Conservation (phyloP, 2,329 filamentous ascomycete genomes). For the Beauveria asiatica region DNA sequence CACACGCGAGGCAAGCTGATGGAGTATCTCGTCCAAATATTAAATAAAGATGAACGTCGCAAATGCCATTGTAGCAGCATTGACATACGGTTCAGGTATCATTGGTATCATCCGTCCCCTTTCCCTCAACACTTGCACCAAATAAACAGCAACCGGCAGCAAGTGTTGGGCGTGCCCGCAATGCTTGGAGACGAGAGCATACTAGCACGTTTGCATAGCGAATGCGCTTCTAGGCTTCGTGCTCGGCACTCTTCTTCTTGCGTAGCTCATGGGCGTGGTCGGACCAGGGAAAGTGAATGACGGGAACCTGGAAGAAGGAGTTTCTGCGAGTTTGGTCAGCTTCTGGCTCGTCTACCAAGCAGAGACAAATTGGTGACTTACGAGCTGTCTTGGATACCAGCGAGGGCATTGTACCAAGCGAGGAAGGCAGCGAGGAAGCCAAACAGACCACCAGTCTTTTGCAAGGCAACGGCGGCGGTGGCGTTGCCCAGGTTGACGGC, state of each 20-base stretch:
- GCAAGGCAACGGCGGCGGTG: conserved; percentile 38
- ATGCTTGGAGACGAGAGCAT: not conserved
- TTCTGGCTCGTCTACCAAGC: not conserved
- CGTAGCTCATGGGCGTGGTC: conserved; percentile 60
- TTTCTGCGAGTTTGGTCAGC: conserved; percentile 48
- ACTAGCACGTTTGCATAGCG: not conserved
- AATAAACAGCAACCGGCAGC: not conserved
- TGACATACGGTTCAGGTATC: conserved; percentile 26
- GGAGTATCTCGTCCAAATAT: not conserved
- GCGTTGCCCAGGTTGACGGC: conserved; percentile 43
- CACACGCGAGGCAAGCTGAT: not conserved
- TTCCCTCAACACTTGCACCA: not conserved
- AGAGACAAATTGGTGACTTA: conserved; percentile 26
- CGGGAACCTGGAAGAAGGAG: conserved; percentile 84
- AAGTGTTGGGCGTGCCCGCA: not conserved
- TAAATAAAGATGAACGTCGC: not conserved
- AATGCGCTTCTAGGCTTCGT: not conserved
- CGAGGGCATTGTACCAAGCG: conserved; percentile 81
- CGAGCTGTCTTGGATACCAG: conserved; percentile 68
- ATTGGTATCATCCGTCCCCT: conserved; percentile 23
- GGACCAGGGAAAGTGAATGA: conserved; percentile 93
- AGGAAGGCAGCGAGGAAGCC: conserved; percentile 74
- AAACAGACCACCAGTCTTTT: conserved; percentile 68
- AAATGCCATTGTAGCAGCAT: not conserved
- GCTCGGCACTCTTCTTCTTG: conserved; percentile 38